Percentiles rank a stretch among this genome's conserved stretches.
These are phyloP conservation scores for Clavispora fructus DNA, from an alignment of 805 yeast species.

Conservation along the genomic window DNA sequence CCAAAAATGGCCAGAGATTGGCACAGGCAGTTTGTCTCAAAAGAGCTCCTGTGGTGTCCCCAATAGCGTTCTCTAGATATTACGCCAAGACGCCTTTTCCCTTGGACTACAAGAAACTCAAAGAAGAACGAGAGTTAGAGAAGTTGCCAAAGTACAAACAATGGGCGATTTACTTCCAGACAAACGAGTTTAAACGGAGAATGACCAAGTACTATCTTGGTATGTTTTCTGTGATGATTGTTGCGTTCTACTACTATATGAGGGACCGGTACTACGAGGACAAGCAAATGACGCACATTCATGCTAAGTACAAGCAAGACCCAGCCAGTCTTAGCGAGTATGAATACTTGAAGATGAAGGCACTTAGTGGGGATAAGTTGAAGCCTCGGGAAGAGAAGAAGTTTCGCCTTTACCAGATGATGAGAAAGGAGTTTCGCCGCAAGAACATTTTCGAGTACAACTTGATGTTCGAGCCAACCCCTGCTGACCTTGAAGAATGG, in stretches of 20 bases:
- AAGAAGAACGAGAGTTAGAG: conserved; percentile 22
- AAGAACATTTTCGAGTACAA: conserved; percentile 29
- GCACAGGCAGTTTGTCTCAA: neutral
- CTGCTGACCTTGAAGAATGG: conserved; percentile 39
- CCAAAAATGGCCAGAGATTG: neutral
- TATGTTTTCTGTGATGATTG: conserved; percentile 51
- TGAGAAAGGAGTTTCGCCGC: conserved; percentile 43
- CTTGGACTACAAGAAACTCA: conserved; percentile 24
- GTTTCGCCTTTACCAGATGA: conserved; percentile 52
- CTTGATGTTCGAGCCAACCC: conserved; percentile 36
- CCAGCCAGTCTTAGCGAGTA: conserved; percentile 51
- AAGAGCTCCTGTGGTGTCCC: neutral
- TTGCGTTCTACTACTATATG: conserved; percentile 61
- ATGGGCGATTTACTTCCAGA: conserved; percentile 39
- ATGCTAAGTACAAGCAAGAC: conserved; percentile 28
- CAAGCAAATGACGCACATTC: conserved; percentile 45
- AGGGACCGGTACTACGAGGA: conserved; percentile 62
- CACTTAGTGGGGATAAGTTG: conserved; percentile 49
- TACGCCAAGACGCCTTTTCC: conserved; percentile 31
- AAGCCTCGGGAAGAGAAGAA: conserved; percentile 62
- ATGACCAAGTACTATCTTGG: conserved; percentile 61
- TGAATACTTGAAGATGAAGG: conserved; percentile 57
- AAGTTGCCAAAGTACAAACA: conserved; percentile 32
- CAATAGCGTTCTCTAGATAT: neutral
- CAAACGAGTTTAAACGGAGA: conserved; percentile 50